These are phyloP conservation scores for Aspergillus arachidicola DNA, from an alignment of 2,329 filamentous ascomycete genomes.

Conservation along the genomic window DNA sequence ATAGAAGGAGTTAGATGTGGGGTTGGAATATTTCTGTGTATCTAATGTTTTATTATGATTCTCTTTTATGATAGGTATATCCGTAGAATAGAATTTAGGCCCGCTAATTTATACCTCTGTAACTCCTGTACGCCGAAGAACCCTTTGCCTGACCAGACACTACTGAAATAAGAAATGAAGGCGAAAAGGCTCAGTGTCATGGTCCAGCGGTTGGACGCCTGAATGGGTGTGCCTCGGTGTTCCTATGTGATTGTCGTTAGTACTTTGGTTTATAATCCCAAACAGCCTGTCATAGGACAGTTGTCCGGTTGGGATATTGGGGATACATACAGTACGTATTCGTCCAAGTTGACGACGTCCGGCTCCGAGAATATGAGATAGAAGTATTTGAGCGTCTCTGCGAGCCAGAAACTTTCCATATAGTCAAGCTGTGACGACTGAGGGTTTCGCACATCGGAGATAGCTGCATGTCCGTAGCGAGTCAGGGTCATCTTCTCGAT, in stretches of 20 bases:
- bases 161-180: neutral
- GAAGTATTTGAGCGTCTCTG: constrained; percentile 50
- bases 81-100: neutral
- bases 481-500: constrained; percentile 49
- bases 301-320: neutral
- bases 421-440: constrained; percentile 36
- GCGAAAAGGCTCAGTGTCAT: neutral
- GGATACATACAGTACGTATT: constrained; percentile 45
- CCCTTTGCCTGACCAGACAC: neutral
- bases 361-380: constrained; percentile 49
- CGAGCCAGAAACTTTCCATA: constrained; percentile 52
- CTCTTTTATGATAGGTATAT: neutral
- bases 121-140: constrained; percentile 16
- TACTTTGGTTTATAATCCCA: neutral
- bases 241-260: constrained; percentile 25
- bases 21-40: neutral
- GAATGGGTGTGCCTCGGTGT: constrained; percentile 47
- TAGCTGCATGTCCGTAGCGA: constrained; percentile 46
- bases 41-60: neutral
- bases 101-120: neutral
- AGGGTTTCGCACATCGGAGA: constrained; percentile 43
- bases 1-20: constrained; percentile 8
- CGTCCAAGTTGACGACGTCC: constrained; percentile 43
- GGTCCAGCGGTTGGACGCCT: constrained; percentile 24
- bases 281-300: neutral